Percentiles rank a stretch among this genome's conserved stretches.
Evolutionary conservation across 2,329 filamentous ascomycete genomes (phyloP).

Genomic region (Claviceps spartinae): DNA sequence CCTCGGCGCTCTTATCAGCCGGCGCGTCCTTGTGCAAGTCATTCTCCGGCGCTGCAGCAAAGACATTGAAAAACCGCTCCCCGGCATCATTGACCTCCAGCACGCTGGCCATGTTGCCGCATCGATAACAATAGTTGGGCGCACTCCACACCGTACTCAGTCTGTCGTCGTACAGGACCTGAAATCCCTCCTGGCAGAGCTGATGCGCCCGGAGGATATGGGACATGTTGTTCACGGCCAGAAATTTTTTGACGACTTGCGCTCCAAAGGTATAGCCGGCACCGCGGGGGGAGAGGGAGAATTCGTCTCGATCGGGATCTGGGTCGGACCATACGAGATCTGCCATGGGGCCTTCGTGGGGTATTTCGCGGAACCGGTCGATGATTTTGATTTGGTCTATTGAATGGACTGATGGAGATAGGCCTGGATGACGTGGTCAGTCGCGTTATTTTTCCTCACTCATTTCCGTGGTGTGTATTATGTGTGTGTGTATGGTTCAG

Average conservation of each 20-base stretch:
- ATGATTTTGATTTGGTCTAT: constrained; percentile 99
- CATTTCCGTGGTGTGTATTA: neutral
- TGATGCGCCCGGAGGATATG: constrained; percentile 98
- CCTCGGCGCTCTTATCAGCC: constrained; percentile 61
- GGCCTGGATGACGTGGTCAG: constrained; percentile 30
- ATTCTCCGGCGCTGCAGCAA: constrained; percentile 92
- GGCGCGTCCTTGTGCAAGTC: constrained; percentile 75
- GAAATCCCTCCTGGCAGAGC: constrained; percentile 94
- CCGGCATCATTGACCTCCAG: constrained; percentile 89
- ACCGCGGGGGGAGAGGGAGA: constrained; percentile 82
- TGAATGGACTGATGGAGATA: constrained; percentile 85
- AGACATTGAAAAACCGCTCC: constrained; percentile 93
- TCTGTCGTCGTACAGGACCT: constrained; percentile 88
- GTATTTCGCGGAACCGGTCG: constrained; percentile 95
- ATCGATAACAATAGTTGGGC: constrained; percentile 89
- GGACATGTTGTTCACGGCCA: constrained; percentile 94
- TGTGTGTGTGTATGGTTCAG: neutral
- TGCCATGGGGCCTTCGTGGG: constrained; percentile 98
- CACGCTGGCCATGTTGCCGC: constrained; percentile 94
- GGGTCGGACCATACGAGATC: constrained; percentile 98
- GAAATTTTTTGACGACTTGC: constrained; percentile 95
- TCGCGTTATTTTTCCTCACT: neutral
- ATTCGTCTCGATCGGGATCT: constrained; percentile 93
- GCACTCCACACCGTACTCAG: constrained; percentile 97
- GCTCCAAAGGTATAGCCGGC: constrained; percentile 96